phyloP scores from a whole-genome alignment of 2,329 filamentous ascomycete species.

The Whalleya microplaca region DNA sequence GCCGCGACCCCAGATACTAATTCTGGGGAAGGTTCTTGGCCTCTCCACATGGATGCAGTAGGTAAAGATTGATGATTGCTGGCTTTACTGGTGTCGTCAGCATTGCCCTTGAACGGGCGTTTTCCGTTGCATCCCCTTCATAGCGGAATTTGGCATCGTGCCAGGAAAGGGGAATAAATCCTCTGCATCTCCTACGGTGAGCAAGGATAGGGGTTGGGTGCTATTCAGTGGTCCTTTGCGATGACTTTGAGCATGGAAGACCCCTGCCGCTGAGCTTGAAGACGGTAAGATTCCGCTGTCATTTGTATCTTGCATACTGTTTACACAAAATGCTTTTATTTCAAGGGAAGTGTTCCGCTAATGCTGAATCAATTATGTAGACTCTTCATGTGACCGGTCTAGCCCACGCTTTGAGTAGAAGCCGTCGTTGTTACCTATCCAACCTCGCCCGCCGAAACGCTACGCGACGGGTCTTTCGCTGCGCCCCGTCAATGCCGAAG shows the following conservation, averaged over 20 bases:
- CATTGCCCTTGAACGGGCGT: too few relatives aligned
- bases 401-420: background rate
- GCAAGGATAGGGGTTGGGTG: too few relatives aligned
- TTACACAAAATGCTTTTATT: background rate
- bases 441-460: background rate
- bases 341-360: background rate
- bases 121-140: too few relatives aligned
- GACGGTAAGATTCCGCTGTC: background rate
- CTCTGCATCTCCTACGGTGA: too few relatives aligned
- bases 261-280: background rate
- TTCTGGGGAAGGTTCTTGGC: constrained; percentile 1
- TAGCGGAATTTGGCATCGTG: too few relatives aligned
- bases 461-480: background rate
- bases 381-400: background rate
- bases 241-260: too few relatives aligned
- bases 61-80: too few relatives aligned
- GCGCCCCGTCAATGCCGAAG: background rate
- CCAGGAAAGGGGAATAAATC: too few relatives aligned
- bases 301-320: background rate
- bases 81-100: too few relatives aligned
- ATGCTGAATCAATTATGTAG: too few relatives aligned
- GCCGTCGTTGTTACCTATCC: background rate
- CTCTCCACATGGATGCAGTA: constrained; percentile 10
- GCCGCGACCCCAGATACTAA: too few relatives aligned
- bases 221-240: too few relatives aligned